Conservation (phyloP, 2,329 filamentous ascomycete genomes). For the Harringtonia lauricola region DNA sequence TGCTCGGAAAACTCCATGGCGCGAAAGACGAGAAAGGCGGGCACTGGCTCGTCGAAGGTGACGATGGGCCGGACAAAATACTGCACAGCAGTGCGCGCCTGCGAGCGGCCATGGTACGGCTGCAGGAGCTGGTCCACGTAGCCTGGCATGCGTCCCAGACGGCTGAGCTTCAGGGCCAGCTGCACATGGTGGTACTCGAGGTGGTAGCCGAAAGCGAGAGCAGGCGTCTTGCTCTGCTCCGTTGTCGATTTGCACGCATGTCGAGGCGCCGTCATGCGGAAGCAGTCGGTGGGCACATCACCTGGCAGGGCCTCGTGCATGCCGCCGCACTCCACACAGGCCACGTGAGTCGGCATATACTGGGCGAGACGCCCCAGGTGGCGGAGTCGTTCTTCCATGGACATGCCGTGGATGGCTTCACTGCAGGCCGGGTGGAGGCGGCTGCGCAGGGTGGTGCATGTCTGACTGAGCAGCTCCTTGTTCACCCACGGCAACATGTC, state of each 20-base stretch:
- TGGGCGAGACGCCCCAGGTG: neutral
- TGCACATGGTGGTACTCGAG: conserved; percentile 6
- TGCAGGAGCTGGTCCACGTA: neutral
- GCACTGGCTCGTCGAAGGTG: neutral
- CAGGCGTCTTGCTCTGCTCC: neutral
- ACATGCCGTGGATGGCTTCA: neutral
- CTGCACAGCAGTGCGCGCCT: neutral
- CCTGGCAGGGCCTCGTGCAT: neutral
- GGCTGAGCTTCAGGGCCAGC: conserved; percentile 2
- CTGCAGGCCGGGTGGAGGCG: neutral
- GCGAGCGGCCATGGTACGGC: neutral
- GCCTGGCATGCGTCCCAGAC: neutral
- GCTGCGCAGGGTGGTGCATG: neutral
- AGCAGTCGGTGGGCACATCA: neutral
- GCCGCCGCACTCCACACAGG: neutral
- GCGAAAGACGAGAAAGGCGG: conserved; percentile 2
- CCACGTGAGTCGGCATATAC: neutral
- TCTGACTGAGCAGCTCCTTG: conserved; percentile 3
- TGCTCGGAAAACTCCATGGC: neutral
- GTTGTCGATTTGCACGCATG: neutral
- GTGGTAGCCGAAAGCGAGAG: neutral
- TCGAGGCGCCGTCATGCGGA: neutral
- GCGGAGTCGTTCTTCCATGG: neutral
- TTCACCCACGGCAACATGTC: neutral
- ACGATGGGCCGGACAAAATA: neutral